phyloP scores from a whole-genome alignment of 2,329 filamentous ascomycete genomes.

The Endoconidiophora laricicola region DNA sequence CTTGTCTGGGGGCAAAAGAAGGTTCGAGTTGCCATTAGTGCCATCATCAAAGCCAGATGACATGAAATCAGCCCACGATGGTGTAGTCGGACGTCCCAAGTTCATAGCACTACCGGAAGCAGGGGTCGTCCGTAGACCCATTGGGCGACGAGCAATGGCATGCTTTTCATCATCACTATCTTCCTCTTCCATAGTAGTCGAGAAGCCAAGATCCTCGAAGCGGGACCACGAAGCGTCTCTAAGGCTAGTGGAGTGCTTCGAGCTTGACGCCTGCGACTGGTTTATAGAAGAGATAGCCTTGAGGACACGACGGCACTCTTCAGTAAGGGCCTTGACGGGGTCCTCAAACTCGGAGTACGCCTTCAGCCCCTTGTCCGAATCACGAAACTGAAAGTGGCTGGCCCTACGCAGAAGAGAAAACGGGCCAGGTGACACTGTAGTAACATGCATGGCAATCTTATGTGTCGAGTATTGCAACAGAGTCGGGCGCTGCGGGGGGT shows the following conservation, averaged over 20 bases:
- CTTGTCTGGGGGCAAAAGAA: conserved; percentile 83
- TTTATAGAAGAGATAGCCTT: conserved; percentile 78
- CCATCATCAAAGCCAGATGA: conserved; percentile 80
- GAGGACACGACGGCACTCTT: conserved; percentile 84
- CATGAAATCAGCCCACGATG: conserved; percentile 95
- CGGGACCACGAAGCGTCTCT: conserved; percentile 88
- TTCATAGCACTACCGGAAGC: conserved; percentile 45
- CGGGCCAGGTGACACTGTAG: conserved; percentile 83
- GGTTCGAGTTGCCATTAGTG: conserved; percentile 39
- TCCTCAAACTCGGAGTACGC: conserved; percentile 81
- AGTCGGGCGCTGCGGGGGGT: conserved; percentile 65
- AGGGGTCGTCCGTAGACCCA: conserved; percentile 46
- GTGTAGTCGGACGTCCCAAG: conserved; percentile 72
- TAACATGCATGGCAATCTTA: conserved; percentile 92
- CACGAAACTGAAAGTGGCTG: conserved; percentile 89
- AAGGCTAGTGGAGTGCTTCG: conserved; percentile 54
- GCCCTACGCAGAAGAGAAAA: conserved; percentile 80
- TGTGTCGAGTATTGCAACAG: conserved; percentile 68
- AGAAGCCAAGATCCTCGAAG: conserved; percentile 90
- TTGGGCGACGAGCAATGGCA: conserved; percentile 20
- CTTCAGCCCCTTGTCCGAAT: conserved; percentile 69
- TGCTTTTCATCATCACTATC: conserved; percentile 43
- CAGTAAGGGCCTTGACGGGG: conserved; percentile 70
- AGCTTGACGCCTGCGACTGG: conserved; percentile 58
- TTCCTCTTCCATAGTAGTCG: conserved; percentile 54